Evolutionary conservation across 768 basidiomycete species (phyloP), one percentile per base, ranked within the genome.

Genomic region (Tephrocybe sp.): DNA sequence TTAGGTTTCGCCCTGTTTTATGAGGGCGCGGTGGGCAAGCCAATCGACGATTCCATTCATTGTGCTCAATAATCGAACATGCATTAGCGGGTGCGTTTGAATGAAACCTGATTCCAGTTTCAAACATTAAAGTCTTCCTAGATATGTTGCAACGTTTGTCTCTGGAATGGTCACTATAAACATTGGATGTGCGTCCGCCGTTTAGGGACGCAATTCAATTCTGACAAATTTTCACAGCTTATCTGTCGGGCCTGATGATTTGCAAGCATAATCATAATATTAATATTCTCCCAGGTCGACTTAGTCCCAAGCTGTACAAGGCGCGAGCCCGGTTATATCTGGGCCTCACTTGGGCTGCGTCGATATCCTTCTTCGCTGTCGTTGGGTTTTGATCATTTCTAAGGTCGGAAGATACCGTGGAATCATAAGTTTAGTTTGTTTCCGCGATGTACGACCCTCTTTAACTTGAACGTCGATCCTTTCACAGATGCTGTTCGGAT

Each of bases 301-400:
- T 21, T 52, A 44, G 51, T 75, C 75, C 56, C 76, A 77, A 51
- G 67, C 75, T 1, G 65, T 66, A 15, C 68, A 67, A 48, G 64
- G 49, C 9, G 69, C 65, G 0, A 59, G 59, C 1, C 71, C 77
- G 0, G 54, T 74, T n/a, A 45, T 57, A 0, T 68, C 70, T 4
- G 73, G 75, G 1, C 48, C 73, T 1, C 63, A 68, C 32, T 3
- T 48, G 65, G 25, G 63, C 65, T 2, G 58, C 69, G 18, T 59
- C 65, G 2, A 65, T 75, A 28, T 70, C 73, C 0, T 68, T 70
- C 1, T 53, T 66, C 25, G 72, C 71, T 1, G 71, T 76, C 28
- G 20, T 74, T 6, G 59, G 62, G 74, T 76, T 15, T 44, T 68
- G 2, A 43, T 67, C n/a, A 48, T 65, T 18, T 39, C 61, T 4